Conservation (phyloP, 495 filamentous ascomycete species). For the Thermothielavioides terrestris region DNA sequence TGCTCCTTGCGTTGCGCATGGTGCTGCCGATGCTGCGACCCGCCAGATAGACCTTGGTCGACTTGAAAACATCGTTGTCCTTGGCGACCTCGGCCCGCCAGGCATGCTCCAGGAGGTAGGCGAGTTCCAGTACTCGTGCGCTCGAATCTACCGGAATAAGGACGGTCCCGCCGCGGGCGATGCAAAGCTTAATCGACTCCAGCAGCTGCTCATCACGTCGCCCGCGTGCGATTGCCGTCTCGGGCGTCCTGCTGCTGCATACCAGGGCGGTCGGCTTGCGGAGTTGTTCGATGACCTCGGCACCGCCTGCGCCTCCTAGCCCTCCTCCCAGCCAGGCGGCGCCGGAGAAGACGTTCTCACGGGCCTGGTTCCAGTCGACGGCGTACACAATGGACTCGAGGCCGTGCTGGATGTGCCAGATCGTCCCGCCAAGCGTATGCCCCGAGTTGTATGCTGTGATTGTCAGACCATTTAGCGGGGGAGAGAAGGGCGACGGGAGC, state of each 20-base stretch:
- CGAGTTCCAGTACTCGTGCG: conserved; percentile 84
- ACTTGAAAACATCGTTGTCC: conserved; percentile 56
- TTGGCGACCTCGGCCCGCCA: conserved; percentile 58
- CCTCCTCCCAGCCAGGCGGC: conserved; percentile 85
- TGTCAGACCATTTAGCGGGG: conserved; percentile 81
- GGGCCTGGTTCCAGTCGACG: conserved; percentile 92
- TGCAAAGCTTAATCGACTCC: conserved; percentile 66
- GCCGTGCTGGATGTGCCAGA: conserved; percentile 98
- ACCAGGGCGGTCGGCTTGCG: conserved; percentile 88
- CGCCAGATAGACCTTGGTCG: conserved; percentile 70
- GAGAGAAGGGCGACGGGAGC: conserved; percentile 73
- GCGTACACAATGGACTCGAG: conserved; percentile 96
- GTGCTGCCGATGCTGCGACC: conserved; percentile 72
- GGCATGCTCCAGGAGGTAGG: conserved; percentile 83
- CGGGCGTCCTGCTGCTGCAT: conserved; percentile 77
- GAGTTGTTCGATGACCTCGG: conserved; percentile 86
- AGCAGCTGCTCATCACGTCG: conserved; percentile 80
- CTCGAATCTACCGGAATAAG: conserved; percentile 94
- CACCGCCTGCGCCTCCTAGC: conserved; percentile 57
- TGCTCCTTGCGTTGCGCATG: conserved; percentile 81
- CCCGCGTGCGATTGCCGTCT: conserved; percentile 55
- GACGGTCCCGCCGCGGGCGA: conserved; percentile 81
- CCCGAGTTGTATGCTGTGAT: conserved; percentile 96
- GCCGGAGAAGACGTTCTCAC: conserved; percentile 86
- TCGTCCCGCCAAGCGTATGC: conserved; percentile 90